Evolutionary conservation across 73 alveolate species (phyloP).

Genomic region (Symbiodinium pilosum): DNA sequence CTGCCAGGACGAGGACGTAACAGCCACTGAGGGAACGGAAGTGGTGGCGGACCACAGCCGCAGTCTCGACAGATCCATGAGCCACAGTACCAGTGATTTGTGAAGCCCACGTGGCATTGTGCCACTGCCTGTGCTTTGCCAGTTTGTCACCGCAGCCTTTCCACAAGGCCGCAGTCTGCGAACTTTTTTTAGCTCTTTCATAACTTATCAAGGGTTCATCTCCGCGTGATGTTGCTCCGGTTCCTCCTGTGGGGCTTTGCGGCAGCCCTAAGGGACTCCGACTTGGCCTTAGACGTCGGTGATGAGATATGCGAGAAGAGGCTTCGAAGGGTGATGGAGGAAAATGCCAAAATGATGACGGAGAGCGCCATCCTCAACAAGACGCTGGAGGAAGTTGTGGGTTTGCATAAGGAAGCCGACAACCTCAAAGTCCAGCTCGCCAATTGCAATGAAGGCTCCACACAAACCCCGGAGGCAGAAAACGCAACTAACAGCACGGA

Average conservation of each 20-base stretch:
- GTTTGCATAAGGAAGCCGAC: background rate
- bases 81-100: too few relatives aligned
- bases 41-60: slow-evolving; percentile 66
- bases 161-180: background rate
- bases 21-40: background rate
- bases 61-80: too few relatives aligned
- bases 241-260: background rate
- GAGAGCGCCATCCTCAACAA: background rate
- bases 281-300: background rate
- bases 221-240: too few relatives aligned
- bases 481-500: too few relatives aligned
- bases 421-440: background rate
- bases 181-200: too few relatives aligned
- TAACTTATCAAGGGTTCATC: too few relatives aligned
- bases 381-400: background rate
- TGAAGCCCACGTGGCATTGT: too few relatives aligned
- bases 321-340: background rate
- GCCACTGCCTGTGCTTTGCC: too few relatives aligned
- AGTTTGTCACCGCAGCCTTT: too few relatives aligned
- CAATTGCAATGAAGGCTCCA: background rate
- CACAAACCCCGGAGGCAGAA: background rate
- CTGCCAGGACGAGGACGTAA: background rate
- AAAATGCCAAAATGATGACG: background rate
- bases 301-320: background rate
- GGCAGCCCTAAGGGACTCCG: background rate